These are phyloP conservation scores for Neurospora sp. DNA, from an alignment of 495 filamentous ascomycete species.

Conservation along the genomic window DNA sequence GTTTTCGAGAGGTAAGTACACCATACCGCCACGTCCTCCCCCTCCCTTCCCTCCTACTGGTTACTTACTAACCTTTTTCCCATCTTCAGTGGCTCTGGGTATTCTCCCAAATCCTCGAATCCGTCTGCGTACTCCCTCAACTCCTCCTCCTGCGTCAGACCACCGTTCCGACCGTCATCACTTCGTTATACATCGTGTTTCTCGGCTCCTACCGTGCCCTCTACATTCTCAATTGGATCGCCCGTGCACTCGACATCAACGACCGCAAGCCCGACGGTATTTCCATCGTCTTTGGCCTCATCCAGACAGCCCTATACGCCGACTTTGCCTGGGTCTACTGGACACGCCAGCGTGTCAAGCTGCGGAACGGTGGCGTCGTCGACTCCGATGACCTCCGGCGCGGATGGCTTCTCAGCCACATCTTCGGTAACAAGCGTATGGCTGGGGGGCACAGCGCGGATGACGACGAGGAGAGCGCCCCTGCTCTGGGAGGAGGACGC, in stretches of 20 bases:
- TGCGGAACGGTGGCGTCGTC: constrained; percentile 82
- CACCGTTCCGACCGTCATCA: constrained; percentile 89
- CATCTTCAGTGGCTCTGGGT: constrained; percentile 58
- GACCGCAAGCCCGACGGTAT: constrained; percentile 58
- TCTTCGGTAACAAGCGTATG: constrained; percentile 41
- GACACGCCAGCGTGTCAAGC: constrained; percentile 85
- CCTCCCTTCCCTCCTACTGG: neutral
- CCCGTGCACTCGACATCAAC: constrained; percentile 45
- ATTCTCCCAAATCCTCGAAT: constrained; percentile 86
- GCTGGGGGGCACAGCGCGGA: constrained; percentile 15
- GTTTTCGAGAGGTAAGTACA: constrained; percentile 47
- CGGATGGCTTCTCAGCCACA: constrained; percentile 60
- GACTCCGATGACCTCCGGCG: constrained; percentile 80
- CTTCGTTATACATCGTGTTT: constrained; percentile 83
- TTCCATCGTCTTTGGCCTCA: constrained; percentile 69
- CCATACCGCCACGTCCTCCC: neutral
- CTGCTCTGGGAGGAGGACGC: constrained; percentile 30
- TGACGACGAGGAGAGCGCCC: constrained; percentile 40
- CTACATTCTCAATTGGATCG: constrained; percentile 90
- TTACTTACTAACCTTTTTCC: neutral
- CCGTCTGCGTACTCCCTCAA: constrained; percentile 82
- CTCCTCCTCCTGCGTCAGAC: constrained; percentile 87
- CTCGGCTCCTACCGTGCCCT: constrained; percentile 83
- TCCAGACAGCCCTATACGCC: constrained; percentile 84
- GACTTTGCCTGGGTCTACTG: constrained; percentile 99